A percentile compares a stretch with the other conserved stretches of the same genome.
Conservation (phyloP, 306 rosid species). For the Cotoneaster glaucophyllus region DNA sequence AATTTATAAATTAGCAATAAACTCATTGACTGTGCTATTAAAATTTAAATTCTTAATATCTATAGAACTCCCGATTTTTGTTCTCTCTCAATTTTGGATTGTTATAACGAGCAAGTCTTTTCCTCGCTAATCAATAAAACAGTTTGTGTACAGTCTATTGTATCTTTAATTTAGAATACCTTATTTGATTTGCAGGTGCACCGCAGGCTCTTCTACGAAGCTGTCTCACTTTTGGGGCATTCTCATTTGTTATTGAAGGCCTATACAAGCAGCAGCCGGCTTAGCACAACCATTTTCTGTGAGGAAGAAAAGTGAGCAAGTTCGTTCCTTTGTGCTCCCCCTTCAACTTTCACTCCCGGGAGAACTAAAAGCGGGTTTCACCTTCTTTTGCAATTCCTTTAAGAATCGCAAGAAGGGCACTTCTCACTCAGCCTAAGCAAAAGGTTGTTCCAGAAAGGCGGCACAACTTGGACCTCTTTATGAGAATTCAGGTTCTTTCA, state of each 20-base stretch:
- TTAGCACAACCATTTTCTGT: constrained; percentile 54
- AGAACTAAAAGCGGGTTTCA: constrained; percentile 54
- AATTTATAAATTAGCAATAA: too few species aligned
- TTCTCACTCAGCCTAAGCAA: constrained; percentile 35
- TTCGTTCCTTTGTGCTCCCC: constrained; percentile 42
- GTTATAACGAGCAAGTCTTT: too few species aligned
- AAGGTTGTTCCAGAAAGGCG: constrained; percentile 3
- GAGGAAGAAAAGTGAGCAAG: constrained; percentile 28
- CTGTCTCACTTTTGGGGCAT: constrained; percentile 22
- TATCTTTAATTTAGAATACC: too few species aligned
- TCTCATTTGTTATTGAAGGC: constrained; percentile 80
- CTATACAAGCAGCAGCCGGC: constrained; percentile 91
- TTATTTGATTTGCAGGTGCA: too few species aligned
- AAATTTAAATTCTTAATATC: too few species aligned
- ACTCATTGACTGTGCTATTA: too few species aligned
- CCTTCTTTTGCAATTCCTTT: constrained; percentile 55
- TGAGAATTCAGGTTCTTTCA: constrained; percentile 30
- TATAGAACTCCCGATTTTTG: too few species aligned
- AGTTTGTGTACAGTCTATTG: too few species aligned
- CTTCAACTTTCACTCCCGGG: constrained; percentile 30
- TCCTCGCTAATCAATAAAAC: too few species aligned
- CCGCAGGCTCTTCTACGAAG: too few species aligned
- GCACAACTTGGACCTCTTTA: constrained; percentile 30
- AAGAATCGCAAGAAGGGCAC: constrained; percentile 43
- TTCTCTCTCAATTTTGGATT: too few species aligned